These are phyloP conservation scores for Pyrenophora seminiperda DNA, from an alignment of 2,329 filamentous ascomycete genomes.

Conservation along the genomic window DNA sequence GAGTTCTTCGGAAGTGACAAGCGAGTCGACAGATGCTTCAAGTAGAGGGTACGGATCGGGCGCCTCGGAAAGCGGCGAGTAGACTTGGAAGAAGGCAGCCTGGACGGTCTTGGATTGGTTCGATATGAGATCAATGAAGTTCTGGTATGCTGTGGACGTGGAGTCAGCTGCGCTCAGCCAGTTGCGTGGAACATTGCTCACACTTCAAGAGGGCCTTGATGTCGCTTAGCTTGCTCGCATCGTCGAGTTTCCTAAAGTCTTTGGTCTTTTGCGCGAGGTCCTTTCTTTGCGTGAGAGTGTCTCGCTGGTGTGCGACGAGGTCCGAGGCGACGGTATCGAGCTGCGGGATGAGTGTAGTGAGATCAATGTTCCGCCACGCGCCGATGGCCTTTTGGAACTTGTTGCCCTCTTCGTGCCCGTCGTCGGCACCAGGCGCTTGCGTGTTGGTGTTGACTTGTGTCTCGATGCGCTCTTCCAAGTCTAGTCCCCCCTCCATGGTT, in stretches of 20 bases:
- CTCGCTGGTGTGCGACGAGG: slow-evolving; percentile 88
- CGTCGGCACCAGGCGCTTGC: slow-evolving; percentile 12
- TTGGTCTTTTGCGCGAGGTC: slow-evolving; percentile 99
- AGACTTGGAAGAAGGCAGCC: slow-evolving; percentile 88
- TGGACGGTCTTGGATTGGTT: slow-evolving; percentile 96
- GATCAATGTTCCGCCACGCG: slow-evolving; percentile 92
- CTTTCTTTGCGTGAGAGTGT: slow-evolving; percentile 94
- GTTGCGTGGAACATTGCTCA: slow-evolving; percentile 42
- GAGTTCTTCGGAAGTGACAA: slow-evolving; percentile 89
- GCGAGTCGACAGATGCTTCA: slow-evolving; percentile 92
- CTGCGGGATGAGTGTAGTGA: slow-evolving; percentile 79
- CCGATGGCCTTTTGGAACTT: slow-evolving; percentile 97
- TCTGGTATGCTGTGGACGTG: slow-evolving; percentile 78
- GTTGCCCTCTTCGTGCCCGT: slow-evolving; percentile 64
- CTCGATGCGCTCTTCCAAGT: slow-evolving; percentile 31
- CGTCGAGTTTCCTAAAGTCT: slow-evolving; percentile 92
- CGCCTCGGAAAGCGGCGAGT: slow-evolving; percentile 91
- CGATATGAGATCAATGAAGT: slow-evolving; percentile 93
- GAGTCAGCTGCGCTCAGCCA: slow-evolving; percentile 22
- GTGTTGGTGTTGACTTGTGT: slow-evolving; percentile 6
- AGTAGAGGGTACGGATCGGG: slow-evolving; percentile 95
- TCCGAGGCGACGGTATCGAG: slow-evolving; percentile 95
- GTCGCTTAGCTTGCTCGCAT: slow-evolving; percentile 82
- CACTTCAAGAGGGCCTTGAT: slow-evolving; percentile 89
- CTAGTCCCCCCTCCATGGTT: slow-evolving; percentile 45